Conservation (phyloP, 257 asterid genomes). For the Solanum neorickii region DNA sequence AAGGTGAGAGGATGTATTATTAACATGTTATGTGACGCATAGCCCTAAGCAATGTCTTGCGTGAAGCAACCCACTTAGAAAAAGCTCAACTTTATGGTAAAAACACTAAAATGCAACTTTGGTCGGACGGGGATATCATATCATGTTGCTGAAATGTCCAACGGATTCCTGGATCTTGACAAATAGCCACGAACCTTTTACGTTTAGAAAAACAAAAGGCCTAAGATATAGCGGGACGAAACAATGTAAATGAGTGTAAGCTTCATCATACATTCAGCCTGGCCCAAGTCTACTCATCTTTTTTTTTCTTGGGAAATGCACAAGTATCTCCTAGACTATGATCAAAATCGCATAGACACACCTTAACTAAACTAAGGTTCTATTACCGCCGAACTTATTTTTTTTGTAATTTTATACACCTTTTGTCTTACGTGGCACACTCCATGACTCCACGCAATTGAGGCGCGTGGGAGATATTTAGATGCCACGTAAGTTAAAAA, state of each 20-base stretch:
- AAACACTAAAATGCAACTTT: background rate
- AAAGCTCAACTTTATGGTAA: background rate
- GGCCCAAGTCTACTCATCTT: background rate
- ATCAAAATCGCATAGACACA: no score
- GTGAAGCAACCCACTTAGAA: background rate
- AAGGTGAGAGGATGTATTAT: background rate
- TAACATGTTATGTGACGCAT: background rate
- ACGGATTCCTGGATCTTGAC: background rate
- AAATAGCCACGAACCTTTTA: background rate
- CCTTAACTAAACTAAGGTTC: no score
- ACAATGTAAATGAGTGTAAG: background rate
- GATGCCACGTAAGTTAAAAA: no score
- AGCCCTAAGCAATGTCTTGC: background rate
- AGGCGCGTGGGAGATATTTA: no score
- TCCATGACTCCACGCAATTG: no score
- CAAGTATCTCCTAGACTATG: no score
- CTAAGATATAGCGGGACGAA: background rate
- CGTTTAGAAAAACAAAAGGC: background rate
- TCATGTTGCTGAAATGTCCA: background rate
- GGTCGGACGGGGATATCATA: background rate
- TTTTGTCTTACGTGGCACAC: no score
- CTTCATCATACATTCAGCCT: background rate
- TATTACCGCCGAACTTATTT: no score
- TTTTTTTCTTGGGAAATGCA: fast-evolving
- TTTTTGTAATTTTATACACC: no score